phyloP scores from a whole-genome alignment of 2,329 filamentous ascomycete species.

The Fusarium begoniae region DNA sequence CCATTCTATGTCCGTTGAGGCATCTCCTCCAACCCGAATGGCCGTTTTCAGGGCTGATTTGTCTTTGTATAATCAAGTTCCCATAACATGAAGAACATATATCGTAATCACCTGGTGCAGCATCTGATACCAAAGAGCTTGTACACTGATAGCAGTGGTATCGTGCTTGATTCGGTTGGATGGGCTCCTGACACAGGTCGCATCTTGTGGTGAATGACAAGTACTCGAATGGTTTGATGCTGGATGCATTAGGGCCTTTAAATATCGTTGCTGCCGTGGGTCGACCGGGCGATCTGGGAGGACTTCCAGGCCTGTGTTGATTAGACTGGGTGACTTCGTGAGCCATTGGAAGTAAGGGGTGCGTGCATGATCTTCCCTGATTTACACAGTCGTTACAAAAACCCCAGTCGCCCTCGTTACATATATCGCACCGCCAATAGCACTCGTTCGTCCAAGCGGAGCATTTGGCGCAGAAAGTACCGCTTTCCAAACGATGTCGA shows the following conservation, averaged over 20 bases:
- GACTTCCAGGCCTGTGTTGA: constrained; percentile 51
- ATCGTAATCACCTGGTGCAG: constrained; percentile 79
- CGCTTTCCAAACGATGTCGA: constrained; percentile 73
- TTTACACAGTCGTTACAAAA: constrained; percentile 92
- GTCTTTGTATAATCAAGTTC: constrained; percentile 68
- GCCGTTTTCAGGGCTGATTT: constrained; percentile 79
- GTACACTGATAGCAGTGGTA: constrained; percentile 85
- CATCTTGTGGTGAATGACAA: constrained; percentile 80
- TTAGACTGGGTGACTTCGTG: constrained; percentile 59
- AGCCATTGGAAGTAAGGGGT: constrained; percentile 80
- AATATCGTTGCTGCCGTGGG: constrained; percentile 60
- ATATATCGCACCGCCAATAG: constrained; percentile 88
- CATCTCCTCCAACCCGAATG: constrained; percentile 86
- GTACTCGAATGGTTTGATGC: constrained; percentile 68
- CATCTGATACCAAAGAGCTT: constrained; percentile 57
- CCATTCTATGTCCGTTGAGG: constrained; percentile 83
- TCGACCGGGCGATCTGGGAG: constrained; percentile 53
- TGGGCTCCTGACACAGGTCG: constrained; percentile 78
- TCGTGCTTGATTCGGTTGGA: constrained; percentile 73
- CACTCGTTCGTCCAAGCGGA: constrained; percentile 78
- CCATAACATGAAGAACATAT: constrained; percentile 83
- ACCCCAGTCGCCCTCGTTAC: constrained; percentile 94
- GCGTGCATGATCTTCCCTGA: constrained; percentile 81
- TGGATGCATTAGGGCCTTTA: constrained; percentile 56
- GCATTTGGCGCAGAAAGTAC: constrained; percentile 86